Evolutionary conservation across 2,329 filamentous ascomycete species (phyloP).

Genomic region (Beauveria rudraprayagi): DNA sequence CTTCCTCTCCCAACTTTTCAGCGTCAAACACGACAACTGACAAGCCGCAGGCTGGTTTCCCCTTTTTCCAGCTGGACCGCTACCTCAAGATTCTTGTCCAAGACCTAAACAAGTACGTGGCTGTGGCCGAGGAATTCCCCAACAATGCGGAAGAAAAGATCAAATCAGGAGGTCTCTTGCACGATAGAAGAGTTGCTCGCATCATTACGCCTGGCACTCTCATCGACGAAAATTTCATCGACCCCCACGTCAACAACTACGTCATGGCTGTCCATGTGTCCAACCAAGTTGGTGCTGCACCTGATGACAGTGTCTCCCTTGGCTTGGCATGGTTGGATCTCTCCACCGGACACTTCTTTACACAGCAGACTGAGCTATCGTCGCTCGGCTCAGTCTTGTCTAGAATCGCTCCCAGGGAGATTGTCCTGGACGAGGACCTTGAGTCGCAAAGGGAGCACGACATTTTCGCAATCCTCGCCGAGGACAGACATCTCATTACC

Average conservation of each 20-base stretch:
- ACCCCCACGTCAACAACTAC: conserved; percentile 90
- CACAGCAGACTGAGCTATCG: conserved; percentile 63
- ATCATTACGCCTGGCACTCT: conserved; percentile 91
- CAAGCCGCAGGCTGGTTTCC: conserved; percentile 68
- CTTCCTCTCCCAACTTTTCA: conserved; percentile 8
- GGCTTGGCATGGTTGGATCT: conserved; percentile 92
- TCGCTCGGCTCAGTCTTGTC: conserved; percentile 74
- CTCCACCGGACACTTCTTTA: conserved; percentile 90
- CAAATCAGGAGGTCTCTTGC: conserved; percentile 70
- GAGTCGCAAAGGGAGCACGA: conserved; percentile 50
- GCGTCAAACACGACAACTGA: background rate
- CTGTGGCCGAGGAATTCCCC: conserved; percentile 86
- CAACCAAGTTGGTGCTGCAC: background rate
- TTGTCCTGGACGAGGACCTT: conserved; percentile 64
- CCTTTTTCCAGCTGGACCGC: conserved; percentile 83
- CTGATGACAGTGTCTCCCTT: conserved; percentile 30
- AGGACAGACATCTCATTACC: conserved; percentile 69
- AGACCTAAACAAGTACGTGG: conserved; percentile 83
- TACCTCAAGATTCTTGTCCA: conserved; percentile 91
- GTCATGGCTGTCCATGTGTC: conserved; percentile 67
- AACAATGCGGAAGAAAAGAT: conserved; percentile 62
- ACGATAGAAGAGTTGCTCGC: conserved; percentile 75
- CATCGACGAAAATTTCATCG: conserved; percentile 96
- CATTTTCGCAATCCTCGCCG: conserved; percentile 60
- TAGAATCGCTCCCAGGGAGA: conserved; percentile 74